Evolutionary conservation across 2,329 filamentous ascomycete genomes (phyloP).

Genomic region (Beauveria australis): DNA sequence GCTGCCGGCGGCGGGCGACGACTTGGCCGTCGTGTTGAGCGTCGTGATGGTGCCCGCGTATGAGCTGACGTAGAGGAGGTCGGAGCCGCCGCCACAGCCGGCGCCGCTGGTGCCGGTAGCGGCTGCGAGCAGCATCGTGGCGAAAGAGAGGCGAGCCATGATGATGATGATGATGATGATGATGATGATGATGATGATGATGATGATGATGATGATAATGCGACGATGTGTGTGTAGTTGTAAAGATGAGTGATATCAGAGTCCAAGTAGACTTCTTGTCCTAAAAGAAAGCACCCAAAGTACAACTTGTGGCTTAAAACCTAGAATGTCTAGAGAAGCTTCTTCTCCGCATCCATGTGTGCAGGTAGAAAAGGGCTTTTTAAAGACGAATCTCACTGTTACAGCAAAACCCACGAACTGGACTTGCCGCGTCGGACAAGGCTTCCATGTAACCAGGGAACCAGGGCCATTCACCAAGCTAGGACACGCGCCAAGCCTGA

Average conservation of each 20-base stretch:
- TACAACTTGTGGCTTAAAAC: too few species aligned
- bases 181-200: background rate
- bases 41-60: constrained; percentile 41
- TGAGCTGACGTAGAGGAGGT: constrained; percentile 39
- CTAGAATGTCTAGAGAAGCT: background rate
- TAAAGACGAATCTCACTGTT: too few species aligned
- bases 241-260: background rate
- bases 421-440: too few species aligned
- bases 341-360: too few species aligned
- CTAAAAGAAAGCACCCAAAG: too few species aligned
- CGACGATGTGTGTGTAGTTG: background rate
- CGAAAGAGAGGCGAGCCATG: constrained; percentile 8
- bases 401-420: too few species aligned
- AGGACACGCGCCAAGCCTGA: too few species aligned
- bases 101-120: constrained; percentile 17
- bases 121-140: constrained; percentile 12
- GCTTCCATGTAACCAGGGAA: too few species aligned
- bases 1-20: constrained; percentile 12
- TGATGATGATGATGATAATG: background rate
- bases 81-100: constrained; percentile 18
- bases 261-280: background rate
- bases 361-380: too few species aligned
- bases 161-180: background rate
- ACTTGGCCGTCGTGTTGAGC: constrained; percentile 30
- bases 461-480: too few species aligned